phyloP scores from a whole-genome alignment of 495 filamentous ascomycete genomes.

The Pyrenula aspistea region DNA sequence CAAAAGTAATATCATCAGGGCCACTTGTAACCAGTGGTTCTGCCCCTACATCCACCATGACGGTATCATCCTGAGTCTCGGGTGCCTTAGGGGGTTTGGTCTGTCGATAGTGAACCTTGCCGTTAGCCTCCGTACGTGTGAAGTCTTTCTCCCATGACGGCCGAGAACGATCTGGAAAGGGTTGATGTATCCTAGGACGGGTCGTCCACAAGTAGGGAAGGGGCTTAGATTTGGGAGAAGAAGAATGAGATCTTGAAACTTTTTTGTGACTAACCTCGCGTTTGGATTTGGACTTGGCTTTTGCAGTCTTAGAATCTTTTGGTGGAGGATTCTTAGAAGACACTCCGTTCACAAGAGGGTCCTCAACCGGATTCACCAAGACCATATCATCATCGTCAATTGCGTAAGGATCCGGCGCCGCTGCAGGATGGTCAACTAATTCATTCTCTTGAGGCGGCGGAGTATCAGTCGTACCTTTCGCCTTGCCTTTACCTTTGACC shows the following conservation, averaged over 20 bases:
- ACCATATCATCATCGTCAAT: slow-evolving; percentile 49
- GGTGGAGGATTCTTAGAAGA: slow-evolving; percentile 1
- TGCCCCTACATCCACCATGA: slow-evolving; percentile 32
- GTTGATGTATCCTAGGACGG: not conserved
- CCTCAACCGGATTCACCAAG: slow-evolving; percentile 39
- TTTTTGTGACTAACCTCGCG: slow-evolving; percentile 19
- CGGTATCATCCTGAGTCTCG: slow-evolving; percentile 28
- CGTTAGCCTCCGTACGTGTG: not conserved
- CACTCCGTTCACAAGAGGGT: slow-evolving; percentile 22
- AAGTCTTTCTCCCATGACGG: slow-evolving; percentile 7
- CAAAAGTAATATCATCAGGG: slow-evolving; percentile 56
- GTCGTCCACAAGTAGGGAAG: not conserved
- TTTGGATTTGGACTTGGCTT: slow-evolving; percentile 19
- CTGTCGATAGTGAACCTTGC: slow-evolving; percentile 2
- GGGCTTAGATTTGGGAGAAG: slow-evolving; percentile 9
- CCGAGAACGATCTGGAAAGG: slow-evolving; percentile 7
- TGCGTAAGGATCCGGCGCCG: slow-evolving; percentile 43
- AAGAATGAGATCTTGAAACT: slow-evolving; percentile 1
- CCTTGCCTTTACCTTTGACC: slow-evolving; percentile 22
- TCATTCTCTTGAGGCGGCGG: not conserved
- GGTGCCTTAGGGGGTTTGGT: slow-evolving; percentile 11
- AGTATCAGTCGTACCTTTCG: slow-evolving; percentile 20
- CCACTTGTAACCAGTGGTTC: slow-evolving; percentile 27
- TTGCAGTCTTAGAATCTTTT: slow-evolving; percentile 21
- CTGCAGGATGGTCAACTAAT: slow-evolving; percentile 8